Evolutionary conservation across 2,329 filamentous ascomycete species (phyloP).

Genomic region (Epichloe elymi): DNA sequence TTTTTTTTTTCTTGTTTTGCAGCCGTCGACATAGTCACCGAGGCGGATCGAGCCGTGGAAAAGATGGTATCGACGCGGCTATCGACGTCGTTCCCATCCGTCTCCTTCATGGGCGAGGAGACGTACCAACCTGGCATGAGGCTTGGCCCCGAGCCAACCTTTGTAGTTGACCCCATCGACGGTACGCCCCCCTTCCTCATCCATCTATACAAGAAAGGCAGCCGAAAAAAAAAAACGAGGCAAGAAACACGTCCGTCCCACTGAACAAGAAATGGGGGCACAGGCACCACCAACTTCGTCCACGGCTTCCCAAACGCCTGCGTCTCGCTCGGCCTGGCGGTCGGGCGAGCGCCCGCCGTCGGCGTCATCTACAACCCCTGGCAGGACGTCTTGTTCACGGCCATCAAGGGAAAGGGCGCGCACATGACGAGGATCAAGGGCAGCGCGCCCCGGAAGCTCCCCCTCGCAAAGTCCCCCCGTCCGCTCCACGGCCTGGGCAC

Average conservation of each 20-base stretch:
- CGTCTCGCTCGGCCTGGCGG: slow-evolving; percentile 61
- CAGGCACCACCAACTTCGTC: slow-evolving; percentile 61
- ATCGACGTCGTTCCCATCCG: slow-evolving; percentile 37
- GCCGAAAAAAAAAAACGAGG: too few species aligned
- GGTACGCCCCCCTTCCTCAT: slow-evolving; percentile 23
- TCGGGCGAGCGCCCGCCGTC: slow-evolving; percentile 47
- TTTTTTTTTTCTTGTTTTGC: too few species aligned
- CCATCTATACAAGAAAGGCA: neutral
- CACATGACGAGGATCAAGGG: slow-evolving; percentile 37
- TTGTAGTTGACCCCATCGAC: slow-evolving; percentile 73
- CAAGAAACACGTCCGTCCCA: too few species aligned
- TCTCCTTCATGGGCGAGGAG: slow-evolving; percentile 62
- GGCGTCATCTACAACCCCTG: slow-evolving; percentile 76
- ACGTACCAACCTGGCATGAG: slow-evolving; percentile 55
- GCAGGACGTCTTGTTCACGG: slow-evolving; percentile 55
- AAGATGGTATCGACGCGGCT: slow-evolving; percentile 44
- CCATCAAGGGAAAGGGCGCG: slow-evolving; percentile 53
- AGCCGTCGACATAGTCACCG: slow-evolving; percentile 58
- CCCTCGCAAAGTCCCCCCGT: slow-evolving; percentile 33
- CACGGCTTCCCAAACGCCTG: slow-evolving; percentile 63
- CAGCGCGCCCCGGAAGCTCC: slow-evolving; percentile 24
- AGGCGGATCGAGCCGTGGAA: slow-evolving; percentile 54
- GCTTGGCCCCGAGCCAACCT: slow-evolving; percentile 56
- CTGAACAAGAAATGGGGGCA: too few species aligned
- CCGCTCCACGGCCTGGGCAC: slow-evolving; percentile 47